Evolutionary conservation across 192 early-diverging fungal species (phyloP), one percentile per base, ranked within the genome.

Genomic region (Coemansia sp.): DNA sequence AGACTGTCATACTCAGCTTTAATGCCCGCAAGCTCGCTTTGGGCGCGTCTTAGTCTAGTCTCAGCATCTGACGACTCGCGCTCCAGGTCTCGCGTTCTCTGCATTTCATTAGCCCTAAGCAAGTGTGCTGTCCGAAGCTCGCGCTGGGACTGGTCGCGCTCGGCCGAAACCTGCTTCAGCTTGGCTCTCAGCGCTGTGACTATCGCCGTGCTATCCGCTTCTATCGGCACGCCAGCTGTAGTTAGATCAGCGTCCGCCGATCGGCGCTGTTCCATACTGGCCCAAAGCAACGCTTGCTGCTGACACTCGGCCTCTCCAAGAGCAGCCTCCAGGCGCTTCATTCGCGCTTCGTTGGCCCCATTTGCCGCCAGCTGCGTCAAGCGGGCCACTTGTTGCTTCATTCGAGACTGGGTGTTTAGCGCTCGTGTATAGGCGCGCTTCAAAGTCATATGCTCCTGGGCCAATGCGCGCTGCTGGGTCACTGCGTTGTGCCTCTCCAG

Each of bases 261-360:
- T 6, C 58, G 53, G 1, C 52, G 70, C 30, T 73, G 70, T 13
- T 53, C 63, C 58, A 62, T 66, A 50, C 38, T 61, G 15, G 71
- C 71, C 58, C 63, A 67, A 19, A 63, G 34, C 25, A 74, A 46
- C 11, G 64, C 64, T 50, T 74, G 64, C 18, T 50, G 58, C 63
- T 74, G 64, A 23, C 71, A 66, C 51, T 74, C 71, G 27, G 64
- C 64, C 26, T 74, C 64, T 38, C 71, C 71, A 9, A 74, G 48
- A 4, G 71, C 71, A 1, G 71, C 71, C 26, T 74, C 71, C 17
- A 74, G 51, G 3, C 71, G 54, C 25, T 49, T 41, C 71, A 74
- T 67, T 7, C 71, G 63, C 11, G 64, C 53, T 36, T 74, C 71
- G 44, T 18, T 58, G 2, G 64, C 64, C 3, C 64, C 63, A 0